Evolutionary conservation across 1,284 basidiomycete species (phyloP).

Genomic region (Coniferiporia sulphurascens): DNA sequence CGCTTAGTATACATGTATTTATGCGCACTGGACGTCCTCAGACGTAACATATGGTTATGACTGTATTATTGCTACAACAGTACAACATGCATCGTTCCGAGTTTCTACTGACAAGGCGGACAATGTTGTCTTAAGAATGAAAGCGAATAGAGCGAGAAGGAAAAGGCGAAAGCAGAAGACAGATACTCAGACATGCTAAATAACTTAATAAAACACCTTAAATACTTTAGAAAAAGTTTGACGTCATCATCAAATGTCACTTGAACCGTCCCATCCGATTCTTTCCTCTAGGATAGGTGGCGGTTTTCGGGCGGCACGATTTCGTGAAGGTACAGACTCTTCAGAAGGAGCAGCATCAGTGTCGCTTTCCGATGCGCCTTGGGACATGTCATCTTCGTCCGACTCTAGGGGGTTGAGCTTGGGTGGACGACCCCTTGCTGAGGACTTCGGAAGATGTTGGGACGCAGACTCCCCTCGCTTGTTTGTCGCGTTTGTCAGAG

Average conservation of each 20-base stretch:
- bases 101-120: background rate
- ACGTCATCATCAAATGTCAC: slow-evolving; percentile 4
- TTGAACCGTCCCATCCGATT: slow-evolving; percentile 9
- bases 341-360: slow-evolving; percentile 3
- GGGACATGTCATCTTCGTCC: background rate
- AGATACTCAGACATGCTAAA: too few relatives aligned
- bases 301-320: background rate
- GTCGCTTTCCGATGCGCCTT: background rate
- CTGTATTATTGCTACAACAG: background rate
- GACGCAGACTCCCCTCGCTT: background rate
- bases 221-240: background rate
- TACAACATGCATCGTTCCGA: background rate
- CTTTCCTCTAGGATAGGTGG: slow-evolving; percentile 5
- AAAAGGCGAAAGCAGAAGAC: background rate
- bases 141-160: background rate
- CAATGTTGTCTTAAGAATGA: background rate
- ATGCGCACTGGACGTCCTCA: too few relatives aligned
- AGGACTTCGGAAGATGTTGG: background rate
- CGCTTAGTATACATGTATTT: background rate
- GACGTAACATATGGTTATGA: too few relatives aligned
- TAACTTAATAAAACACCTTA: background rate
- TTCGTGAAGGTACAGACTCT: slow-evolving; percentile 2
- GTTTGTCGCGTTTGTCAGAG: slow-evolving; percentile 11
- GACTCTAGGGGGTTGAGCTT: background rate
- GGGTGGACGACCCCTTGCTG: slow-evolving; percentile 2